Evolutionary conservation across 768 basidiomycete species (phyloP).

Genomic region (Crepidotus variabilis): DNA sequence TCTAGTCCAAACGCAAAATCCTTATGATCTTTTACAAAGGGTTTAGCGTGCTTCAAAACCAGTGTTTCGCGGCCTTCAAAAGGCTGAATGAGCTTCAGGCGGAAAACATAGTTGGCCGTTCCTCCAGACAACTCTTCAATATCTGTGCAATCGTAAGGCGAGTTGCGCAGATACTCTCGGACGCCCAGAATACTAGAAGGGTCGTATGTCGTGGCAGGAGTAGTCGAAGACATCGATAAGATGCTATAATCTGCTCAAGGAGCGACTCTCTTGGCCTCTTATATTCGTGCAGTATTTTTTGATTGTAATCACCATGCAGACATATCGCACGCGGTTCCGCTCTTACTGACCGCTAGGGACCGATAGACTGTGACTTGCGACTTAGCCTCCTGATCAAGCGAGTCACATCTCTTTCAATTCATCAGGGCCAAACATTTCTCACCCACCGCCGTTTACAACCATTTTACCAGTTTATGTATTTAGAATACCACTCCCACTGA

Average conservation of each 20-base stretch:
- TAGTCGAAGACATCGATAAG: not conserved
- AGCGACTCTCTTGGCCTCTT: too few species aligned
- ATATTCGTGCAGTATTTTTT: too few species aligned
- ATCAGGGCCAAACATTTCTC: too few species aligned
- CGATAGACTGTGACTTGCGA: too few species aligned
- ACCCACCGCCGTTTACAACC: too few species aligned
- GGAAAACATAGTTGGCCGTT: constrained; percentile 51
- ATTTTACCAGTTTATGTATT: too few species aligned
- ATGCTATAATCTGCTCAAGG: too few species aligned
- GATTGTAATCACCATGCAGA: too few species aligned
- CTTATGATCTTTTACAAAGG: constrained; percentile 30
- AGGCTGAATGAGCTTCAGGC: constrained; percentile 38
- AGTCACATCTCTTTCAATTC: too few species aligned
- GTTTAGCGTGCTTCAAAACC: constrained; percentile 56
- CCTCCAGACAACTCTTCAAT: constrained; percentile 49
- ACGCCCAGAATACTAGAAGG: constrained; percentile 31
- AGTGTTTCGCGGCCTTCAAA: constrained; percentile 42
- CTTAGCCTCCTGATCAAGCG: too few species aligned
- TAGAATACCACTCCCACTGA: not conserved
- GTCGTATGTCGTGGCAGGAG: constrained; percentile 14
- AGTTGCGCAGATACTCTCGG: constrained; percentile 40
- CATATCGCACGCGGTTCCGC: too few species aligned
- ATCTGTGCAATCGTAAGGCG: constrained; percentile 40
- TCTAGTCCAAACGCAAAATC: constrained; percentile 27
- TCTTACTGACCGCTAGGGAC: too few species aligned